Percentiles rank a stretch among this genome's conserved stretches.
phyloP scores from a whole-genome alignment of 768 basidiomycete species.

The Lentinula edodes region DNA sequence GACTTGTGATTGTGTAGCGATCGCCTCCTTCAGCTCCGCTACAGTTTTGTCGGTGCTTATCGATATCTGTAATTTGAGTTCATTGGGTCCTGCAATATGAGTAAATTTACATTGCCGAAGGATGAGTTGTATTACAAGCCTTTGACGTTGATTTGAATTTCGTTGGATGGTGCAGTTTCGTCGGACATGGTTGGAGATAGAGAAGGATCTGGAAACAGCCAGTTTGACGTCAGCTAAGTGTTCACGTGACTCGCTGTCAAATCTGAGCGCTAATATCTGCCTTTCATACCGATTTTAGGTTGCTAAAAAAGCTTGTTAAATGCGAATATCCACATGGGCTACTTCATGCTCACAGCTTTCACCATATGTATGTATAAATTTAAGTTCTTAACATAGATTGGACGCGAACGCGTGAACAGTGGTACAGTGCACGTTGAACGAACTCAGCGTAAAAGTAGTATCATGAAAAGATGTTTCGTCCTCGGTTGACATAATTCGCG shows the following conservation, averaged over 20 bases:
- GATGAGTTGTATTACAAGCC: slow-evolving; percentile 29
- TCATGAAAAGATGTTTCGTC: slow-evolving; percentile 32
- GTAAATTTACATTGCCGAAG: not conserved
- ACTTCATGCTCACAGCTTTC: too few species aligned
- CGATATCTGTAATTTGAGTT: slow-evolving; percentile 86
- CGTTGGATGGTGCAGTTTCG: slow-evolving; percentile 28
- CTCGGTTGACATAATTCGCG: slow-evolving; percentile 58
- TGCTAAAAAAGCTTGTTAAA: too few species aligned
- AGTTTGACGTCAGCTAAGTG: not conserved
- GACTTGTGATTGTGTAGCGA: slow-evolving; percentile 82
- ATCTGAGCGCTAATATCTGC: too few species aligned
- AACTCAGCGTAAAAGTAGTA: too few species aligned
- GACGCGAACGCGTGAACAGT: too few species aligned
- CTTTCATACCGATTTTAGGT: too few species aligned
- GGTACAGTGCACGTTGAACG: too few species aligned
- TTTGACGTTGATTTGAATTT: slow-evolving; percentile 67
- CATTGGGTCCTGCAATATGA: slow-evolving; percentile 62
- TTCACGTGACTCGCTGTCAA: not conserved
- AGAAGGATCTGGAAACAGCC: not conserved
- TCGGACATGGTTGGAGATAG: slow-evolving; percentile 42
- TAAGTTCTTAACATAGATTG: too few species aligned
- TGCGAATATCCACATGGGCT: too few species aligned
- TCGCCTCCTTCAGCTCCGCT: slow-evolving; percentile 82
- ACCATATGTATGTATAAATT: not conserved
- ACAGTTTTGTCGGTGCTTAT: slow-evolving; percentile 84